Evolutionary conservation across 2,329 filamentous ascomycete species (phyloP), one percentile per base, ranked within the genome.

Genomic region (Diplodia corticola): DNA sequence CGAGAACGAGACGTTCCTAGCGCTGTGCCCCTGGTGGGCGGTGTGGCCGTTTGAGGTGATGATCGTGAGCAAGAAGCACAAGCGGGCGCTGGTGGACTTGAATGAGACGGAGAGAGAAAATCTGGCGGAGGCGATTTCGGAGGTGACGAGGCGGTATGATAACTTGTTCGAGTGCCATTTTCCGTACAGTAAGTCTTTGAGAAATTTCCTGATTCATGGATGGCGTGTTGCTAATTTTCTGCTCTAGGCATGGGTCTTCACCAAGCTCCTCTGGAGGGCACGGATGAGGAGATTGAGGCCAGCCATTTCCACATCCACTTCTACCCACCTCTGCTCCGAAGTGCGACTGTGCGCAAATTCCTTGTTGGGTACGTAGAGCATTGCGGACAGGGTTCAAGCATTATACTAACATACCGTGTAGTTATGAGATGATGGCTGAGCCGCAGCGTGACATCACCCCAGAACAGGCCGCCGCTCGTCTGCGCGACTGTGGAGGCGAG

Each of bases 391-490:
- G 20, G 15, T 1, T 35, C 48, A n/a, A 20, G 17, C 15, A 24
- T 12, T n/a, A 26, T 26, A 22, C 61, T 70, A 48, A 65, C 44
- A 26, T 13, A 1, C 2, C 44, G 30, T 69, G 4, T 17, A 82
- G 81, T 0, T 98, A 96, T 76, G 95, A 99, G 80, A 85, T 99
- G 80, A 88, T 99, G 87, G 95, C 91, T 1, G 95, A 99, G 80
- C 94, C 95, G n/a, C 95, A 99, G 80, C 87, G 95, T 67, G 95
- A 99, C 76, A 98, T 99, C 73, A 99, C 95, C 0, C 94, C 95
- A 0, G 95, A 99, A 79, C 95, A 98, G 80, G 95, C 95, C 1
- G 91, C 95, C 15, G 88, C 87, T 28, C 88, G 88, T 59, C 81
- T 99, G 67, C 86, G 91, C 70, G 83, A 84, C 67, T 93, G 92